A percentile compares a stretch with the other conserved stretches of the same genome.
phyloP scores from a whole-genome alignment of 2,329 filamentous ascomycete genomes.

The Fusarium sp. region DNA sequence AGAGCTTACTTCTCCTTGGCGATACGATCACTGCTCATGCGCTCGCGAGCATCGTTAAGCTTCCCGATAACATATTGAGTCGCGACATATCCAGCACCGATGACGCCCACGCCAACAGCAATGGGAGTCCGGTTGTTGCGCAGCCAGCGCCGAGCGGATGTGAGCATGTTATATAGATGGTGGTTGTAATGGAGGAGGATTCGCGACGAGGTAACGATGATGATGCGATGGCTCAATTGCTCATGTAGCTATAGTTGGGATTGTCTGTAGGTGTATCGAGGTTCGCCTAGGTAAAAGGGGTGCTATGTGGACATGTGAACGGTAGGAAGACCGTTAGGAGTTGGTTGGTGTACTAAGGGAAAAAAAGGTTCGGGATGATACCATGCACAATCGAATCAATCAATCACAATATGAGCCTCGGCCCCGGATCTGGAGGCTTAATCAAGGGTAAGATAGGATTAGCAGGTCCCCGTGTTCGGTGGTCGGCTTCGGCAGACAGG shows the following conservation, averaged over 20 bases:
- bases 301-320: constrained; percentile 20
- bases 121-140: constrained; percentile 90
- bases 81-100: constrained; percentile 90
- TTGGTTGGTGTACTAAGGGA: constrained; percentile 7
- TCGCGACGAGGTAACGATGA: neutral
- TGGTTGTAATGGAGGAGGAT: neutral
- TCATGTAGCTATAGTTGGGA: constrained; percentile 17
- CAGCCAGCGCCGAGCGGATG: constrained; percentile 88
- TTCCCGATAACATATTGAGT: constrained; percentile 93
- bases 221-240: constrained; percentile 27
- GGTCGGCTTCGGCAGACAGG: constrained; percentile 18
- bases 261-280: constrained; percentile 3
- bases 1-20: constrained; percentile 89
- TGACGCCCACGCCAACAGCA: constrained; percentile 85
- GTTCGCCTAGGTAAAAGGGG: constrained; percentile 6
- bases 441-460: constrained; percentile 16
- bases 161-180: constrained; percentile 61
- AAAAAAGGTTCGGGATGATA: constrained; percentile 18
- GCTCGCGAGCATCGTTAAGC: constrained; percentile 91
- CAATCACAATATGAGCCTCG: constrained; percentile 25
- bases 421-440: constrained; percentile 29
- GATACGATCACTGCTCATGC: constrained; percentile 95
- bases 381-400: constrained; percentile 14
- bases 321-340: constrained; percentile 14
- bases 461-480: constrained; percentile 15